Evolutionary conservation across 106 monocot genomes (phyloP).

Genomic region (Allium sativum): DNA sequence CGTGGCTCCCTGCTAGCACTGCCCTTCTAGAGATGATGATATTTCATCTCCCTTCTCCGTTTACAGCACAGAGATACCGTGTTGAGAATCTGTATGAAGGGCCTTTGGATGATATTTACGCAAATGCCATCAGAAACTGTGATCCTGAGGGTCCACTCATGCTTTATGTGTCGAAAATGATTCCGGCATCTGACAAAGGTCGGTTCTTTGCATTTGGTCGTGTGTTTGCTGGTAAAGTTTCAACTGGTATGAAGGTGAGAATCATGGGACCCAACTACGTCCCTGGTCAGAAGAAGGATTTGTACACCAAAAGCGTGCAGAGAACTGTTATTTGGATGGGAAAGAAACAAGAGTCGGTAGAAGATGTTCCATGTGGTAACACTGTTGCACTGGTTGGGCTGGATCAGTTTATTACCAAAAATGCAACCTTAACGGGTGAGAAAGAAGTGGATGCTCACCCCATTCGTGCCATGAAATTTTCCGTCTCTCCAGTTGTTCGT

Average conservation of each 20-base stretch:
- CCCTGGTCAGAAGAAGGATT: constrained; percentile 19
- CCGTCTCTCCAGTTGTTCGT: constrained; percentile 24
- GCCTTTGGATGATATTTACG: constrained; percentile 19
- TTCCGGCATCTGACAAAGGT: constrained; percentile 26
- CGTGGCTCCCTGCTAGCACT: constrained; percentile 15
- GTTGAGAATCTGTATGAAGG: constrained; percentile 27
- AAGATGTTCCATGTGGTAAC: constrained; percentile 28
- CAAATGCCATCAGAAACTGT: constrained; percentile 25
- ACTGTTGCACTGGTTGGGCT: constrained; percentile 20
- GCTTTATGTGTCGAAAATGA: constrained; percentile 29
- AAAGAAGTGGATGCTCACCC: constrained; percentile 27
- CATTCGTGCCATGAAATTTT: constrained; percentile 25
- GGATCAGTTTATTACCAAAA: constrained; percentile 25
- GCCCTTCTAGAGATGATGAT: constrained; percentile 31
- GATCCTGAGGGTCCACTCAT: constrained; percentile 25
- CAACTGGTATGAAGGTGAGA: constrained; percentile 16
- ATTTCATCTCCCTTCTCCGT: constrained; percentile 21
- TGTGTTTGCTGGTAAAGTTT: constrained; percentile 17
- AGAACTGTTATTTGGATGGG: constrained; percentile 31
- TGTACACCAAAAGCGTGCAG: constrained; percentile 20
- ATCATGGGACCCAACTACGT: constrained; percentile 25
- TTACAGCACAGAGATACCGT: constrained; percentile 26
- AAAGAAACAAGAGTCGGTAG: constrained; percentile 23
- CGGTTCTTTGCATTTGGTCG: constrained; percentile 27
- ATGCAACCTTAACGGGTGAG: constrained; percentile 23